A percentile compares a stretch with the other conserved stretches of the same genome.
phyloP scores from a whole-genome alignment of 179 eudicot species.

The Carnegiea gigantea region DNA sequence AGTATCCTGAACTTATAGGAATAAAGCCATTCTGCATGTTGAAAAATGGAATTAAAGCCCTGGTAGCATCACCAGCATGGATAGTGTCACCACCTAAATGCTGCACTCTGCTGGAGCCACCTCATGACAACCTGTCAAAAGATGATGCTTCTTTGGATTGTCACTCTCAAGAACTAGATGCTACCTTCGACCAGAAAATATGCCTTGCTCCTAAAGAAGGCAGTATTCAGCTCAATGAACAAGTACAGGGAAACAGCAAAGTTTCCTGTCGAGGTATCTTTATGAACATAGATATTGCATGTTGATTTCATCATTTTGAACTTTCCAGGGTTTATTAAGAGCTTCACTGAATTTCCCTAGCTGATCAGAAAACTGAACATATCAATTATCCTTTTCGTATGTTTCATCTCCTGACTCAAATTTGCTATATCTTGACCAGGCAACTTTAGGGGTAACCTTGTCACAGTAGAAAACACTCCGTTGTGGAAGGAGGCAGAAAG shows the following conservation, averaged over 20 bases:
- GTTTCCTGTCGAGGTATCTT: conserved; percentile 25
- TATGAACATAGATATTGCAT: too few relatives aligned
- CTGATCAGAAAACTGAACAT: background rate
- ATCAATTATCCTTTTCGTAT: background rate
- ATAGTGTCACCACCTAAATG: conserved; percentile 84
- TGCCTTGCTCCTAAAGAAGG: conserved; percentile 18
- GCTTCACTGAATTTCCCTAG: background rate
- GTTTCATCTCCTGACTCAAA: background rate
- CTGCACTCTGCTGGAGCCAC: conserved; percentile 75
- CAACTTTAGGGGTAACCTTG: conserved; percentile 24
- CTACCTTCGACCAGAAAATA: conserved; percentile 30
- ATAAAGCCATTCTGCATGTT: conserved; percentile 39
- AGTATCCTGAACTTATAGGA: conserved; percentile 62
- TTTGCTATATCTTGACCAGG: conserved; percentile 23
- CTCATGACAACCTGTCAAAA: conserved; percentile 41
- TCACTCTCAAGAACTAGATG: conserved; percentile 31
- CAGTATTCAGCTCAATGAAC: conserved; percentile 9
- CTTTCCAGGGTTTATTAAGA: background rate
- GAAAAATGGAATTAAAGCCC: conserved; percentile 37
- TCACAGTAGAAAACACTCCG: conserved; percentile 62
- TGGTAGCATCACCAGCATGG: conserved; percentile 84
- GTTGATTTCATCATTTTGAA: background rate
- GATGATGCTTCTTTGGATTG: conserved; percentile 23
- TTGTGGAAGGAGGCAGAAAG: conserved; percentile 60
- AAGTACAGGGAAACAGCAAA: conserved; percentile 21